phyloP scores from a whole-genome alignment of 1,284 basidiomycete species.

The Irpex sp. region DNA sequence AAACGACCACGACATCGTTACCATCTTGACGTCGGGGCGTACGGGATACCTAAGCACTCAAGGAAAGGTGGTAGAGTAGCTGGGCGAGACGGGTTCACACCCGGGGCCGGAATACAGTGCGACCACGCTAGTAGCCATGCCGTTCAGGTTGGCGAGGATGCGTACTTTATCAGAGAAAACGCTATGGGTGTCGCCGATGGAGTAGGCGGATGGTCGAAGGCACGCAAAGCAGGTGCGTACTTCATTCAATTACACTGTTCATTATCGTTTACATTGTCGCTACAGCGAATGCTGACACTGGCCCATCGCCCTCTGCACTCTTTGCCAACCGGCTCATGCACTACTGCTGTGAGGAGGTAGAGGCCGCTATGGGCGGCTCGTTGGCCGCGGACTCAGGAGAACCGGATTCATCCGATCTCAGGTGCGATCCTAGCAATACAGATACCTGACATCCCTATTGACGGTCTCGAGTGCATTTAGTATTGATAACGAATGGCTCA shows the following conservation, averaged over 20 bases:
- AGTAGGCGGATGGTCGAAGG: slow-evolving; percentile 78
- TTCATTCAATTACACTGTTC: neutral
- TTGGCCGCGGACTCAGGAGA: neutral
- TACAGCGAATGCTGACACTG: neutral
- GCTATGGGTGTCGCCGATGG: slow-evolving; percentile 89
- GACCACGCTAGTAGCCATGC: slow-evolving; percentile 40
- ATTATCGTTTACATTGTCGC: slow-evolving; percentile 10
- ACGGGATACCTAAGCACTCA: slow-evolving; percentile 54
- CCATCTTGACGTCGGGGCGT: slow-evolving; percentile 70
- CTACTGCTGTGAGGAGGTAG: slow-evolving; percentile 60
- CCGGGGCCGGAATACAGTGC: slow-evolving; percentile 11
- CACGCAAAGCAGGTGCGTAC: slow-evolving; percentile 33
- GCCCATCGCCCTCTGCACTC: slow-evolving; percentile 64
- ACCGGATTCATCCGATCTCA: slow-evolving; percentile 3
- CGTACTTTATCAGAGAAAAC: slow-evolving; percentile 80
- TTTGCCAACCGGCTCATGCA: slow-evolving; percentile 89
- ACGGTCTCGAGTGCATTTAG: neutral
- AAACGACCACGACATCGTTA: slow-evolving; percentile 36
- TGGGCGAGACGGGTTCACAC: slow-evolving; percentile 26
- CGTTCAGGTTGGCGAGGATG: slow-evolving; percentile 82
- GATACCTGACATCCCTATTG: neutral
- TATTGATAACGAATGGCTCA: neutral
- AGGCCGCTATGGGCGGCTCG: neutral
- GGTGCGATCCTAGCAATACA: slow-evolving; percentile 3
- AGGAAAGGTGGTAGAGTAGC: slow-evolving; percentile 21